Evolutionary conservation across 805 yeast genomes (phyloP).

Genomic region (Cyberlindnera nakhonratchasimensis): DNA sequence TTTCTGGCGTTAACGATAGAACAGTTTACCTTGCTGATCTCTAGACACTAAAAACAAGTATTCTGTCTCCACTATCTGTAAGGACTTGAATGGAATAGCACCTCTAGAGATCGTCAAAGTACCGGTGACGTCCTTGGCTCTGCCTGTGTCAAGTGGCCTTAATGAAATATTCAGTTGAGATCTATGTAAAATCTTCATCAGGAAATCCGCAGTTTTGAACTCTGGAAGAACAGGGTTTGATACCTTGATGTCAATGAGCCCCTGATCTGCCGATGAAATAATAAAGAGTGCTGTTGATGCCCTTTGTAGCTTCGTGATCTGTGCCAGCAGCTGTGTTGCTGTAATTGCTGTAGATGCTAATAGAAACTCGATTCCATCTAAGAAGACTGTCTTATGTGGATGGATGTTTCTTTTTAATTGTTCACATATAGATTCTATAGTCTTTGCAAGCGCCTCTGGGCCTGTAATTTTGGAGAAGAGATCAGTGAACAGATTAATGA

Average conservation of each 20-base stretch:
- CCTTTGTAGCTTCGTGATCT: slow-evolving; percentile 34
- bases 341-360: slow-evolving; percentile 39
- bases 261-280: slow-evolving; percentile 39
- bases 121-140: slow-evolving; percentile 82
- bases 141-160: slow-evolving; percentile 71
- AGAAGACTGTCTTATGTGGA: slow-evolving; percentile 30
- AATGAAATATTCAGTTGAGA: slow-evolving; percentile 52
- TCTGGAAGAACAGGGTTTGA: slow-evolving; percentile 30
- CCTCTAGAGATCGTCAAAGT: slow-evolving; percentile 60
- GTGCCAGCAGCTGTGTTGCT: slow-evolving; percentile 34
- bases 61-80: slow-evolving; percentile 51
- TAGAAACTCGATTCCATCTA: slow-evolving; percentile 48
- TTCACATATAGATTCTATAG: slow-evolving; percentile 11
- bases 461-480: slow-evolving; percentile 38
- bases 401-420: slow-evolving; percentile 8
- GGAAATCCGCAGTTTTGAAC: slow-evolving; percentile 44
- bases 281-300: slow-evolving; percentile 35
- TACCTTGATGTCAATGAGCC: slow-evolving; percentile 31
- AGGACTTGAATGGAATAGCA: slow-evolving; percentile 15
- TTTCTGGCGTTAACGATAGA: slow-evolving; percentile 32
- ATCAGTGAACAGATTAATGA: slow-evolving; percentile 46
- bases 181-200: slow-evolving; percentile 46
- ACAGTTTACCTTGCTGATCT: slow-evolving; percentile 43
- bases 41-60: slow-evolving; percentile 57
- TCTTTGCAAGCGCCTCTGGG: slow-evolving; percentile 14